Base-by-base conservation (phyloP, 441 rosid genomes). In the Theobroma grandiflorum region DNA sequence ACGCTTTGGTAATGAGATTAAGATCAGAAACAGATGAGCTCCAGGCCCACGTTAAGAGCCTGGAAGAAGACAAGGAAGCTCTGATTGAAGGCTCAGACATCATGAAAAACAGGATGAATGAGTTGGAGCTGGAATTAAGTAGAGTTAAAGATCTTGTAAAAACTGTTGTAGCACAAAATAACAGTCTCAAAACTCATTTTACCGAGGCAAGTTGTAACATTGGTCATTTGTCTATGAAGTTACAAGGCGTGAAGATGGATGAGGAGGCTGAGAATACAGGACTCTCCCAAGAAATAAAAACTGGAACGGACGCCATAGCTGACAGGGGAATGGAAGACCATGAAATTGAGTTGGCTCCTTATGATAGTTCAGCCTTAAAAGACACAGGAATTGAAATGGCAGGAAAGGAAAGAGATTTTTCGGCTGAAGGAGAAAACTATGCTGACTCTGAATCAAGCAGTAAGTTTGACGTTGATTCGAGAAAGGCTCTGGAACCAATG, bases 21-120 rank as follows among this genome's bases (percentile, higher is more conserved):
- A 88, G 82, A 83, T 83, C 90, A 62, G 94, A 92, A 74, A 84
- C 94, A 3, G 93, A 90, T 75, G 87, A 52, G 57, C 85, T 92
- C 45, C 92, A 90, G 70, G 85, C 79, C 59, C 89, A 89, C 37
- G 71, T 94, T 63, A 88, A 55, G 52, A 87, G 75, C 74, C 86
- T 92, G 63, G 97, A 94, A 74, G 91, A 89, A 69, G 92, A 92
- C 58, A 90, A 88, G 85, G 92, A 85, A 75, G 73, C 81, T 76
- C 82, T 91, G 81, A 81, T 80, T 77, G 86, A 79, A 68, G 87
- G 83, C 49, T 84, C 92, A 0, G 90, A 85, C 33, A 79, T 38
- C 18, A 85, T 83, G 87, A 85, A 75, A 43, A 77, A 74, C 67
- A 90, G 83, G 87, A 77, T 96, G 38, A 83, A 74, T 8, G 86